These are phyloP conservation scores for Globisporangium spiculum DNA, from an alignment of 352 stramenopile species.

Conservation along the genomic window DNA sequence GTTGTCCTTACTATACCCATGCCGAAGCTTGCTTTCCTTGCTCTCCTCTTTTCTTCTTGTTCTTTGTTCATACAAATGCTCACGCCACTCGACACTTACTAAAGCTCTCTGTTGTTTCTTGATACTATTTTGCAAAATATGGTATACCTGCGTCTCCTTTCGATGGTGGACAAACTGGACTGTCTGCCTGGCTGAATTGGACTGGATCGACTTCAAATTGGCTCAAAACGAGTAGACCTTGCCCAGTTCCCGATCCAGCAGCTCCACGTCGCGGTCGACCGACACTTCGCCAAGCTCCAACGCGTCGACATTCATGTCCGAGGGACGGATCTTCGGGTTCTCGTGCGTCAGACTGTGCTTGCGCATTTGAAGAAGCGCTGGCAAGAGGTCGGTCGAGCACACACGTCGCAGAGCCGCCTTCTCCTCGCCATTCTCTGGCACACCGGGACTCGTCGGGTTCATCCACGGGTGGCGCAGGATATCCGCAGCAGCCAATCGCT, in stretches of 20 bases:
- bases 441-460: slow-evolving; percentile 25
- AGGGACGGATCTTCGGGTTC: slow-evolving; percentile 63
- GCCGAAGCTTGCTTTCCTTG: slow-evolving; percentile 10
- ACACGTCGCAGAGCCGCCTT: slow-evolving; percentile 23
- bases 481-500: slow-evolving; percentile 62
- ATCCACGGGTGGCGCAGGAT: slow-evolving; percentile 85
- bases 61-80: not conserved
- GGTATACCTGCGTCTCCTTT: slow-evolving; percentile 18
- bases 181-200: not conserved
- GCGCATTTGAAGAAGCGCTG: slow-evolving; percentile 70
- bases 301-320: slow-evolving; percentile 72
- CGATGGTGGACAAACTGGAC: not conserved
- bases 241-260: slow-evolving; percentile 64
- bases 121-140: slow-evolving; percentile 6
- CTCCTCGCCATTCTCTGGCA: slow-evolving; percentile 30
- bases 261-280: slow-evolving; percentile 57
- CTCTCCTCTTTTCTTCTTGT: not conserved
- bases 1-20: slow-evolving; percentile 37
- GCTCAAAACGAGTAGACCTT: slow-evolving; percentile 45
- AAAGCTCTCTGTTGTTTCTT: not conserved
- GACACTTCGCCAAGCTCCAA: slow-evolving; percentile 50
- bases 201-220: slow-evolving; percentile 21
- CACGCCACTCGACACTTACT: slow-evolving; percentile 5
- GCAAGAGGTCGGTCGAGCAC: slow-evolving; percentile 56
- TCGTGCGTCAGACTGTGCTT: slow-evolving; percentile 70